These are phyloP conservation scores for Gnaphalium uliginosum DNA, from an alignment of 129 eudicot species.

Conservation along the genomic window DNA sequence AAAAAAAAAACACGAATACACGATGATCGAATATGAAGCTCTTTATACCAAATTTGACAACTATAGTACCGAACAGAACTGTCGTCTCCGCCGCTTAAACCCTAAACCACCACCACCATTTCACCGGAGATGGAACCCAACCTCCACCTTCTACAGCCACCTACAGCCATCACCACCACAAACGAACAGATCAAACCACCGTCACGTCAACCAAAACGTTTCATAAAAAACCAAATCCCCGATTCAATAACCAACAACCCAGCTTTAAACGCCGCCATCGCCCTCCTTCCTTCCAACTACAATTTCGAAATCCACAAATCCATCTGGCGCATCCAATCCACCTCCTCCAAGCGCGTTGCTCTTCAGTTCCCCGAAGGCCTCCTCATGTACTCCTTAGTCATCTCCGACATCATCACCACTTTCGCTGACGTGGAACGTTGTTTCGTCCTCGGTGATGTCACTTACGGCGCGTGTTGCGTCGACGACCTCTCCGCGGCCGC, in stretches of 20 bases:
- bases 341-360: slow-evolving; percentile 63
- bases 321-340: slow-evolving; percentile 70
- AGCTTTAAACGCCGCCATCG: slow-evolving; percentile 74
- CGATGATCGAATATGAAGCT: no score
- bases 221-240: slow-evolving; percentile 85
- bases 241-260: slow-evolving; percentile 68
- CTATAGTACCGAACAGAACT: background rate
- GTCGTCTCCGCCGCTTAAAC: background rate
- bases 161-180: background rate
- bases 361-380: slow-evolving; percentile 98
- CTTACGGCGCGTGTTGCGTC: slow-evolving; percentile 95
- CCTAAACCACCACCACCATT: slow-evolving; percentile 8
- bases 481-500: slow-evolving; percentile 89
- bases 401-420: slow-evolving; percentile 82
- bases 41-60: background rate
- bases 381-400: slow-evolving; percentile 71
- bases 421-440: slow-evolving; percentile 60
- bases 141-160: slow-evolving; percentile 22
- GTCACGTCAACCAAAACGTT: slow-evolving; percentile 73
- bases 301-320: slow-evolving; percentile 86
- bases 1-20: no score
- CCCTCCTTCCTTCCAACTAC: slow-evolving; percentile 89
- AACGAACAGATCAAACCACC: slow-evolving; percentile 11
- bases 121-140: slow-evolving; percentile 35
- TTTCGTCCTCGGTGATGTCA: slow-evolving; percentile 84